Base-by-base conservation (phyloP, 768 basidiomycete genomes). In the Trametes gibbosa region DNA sequence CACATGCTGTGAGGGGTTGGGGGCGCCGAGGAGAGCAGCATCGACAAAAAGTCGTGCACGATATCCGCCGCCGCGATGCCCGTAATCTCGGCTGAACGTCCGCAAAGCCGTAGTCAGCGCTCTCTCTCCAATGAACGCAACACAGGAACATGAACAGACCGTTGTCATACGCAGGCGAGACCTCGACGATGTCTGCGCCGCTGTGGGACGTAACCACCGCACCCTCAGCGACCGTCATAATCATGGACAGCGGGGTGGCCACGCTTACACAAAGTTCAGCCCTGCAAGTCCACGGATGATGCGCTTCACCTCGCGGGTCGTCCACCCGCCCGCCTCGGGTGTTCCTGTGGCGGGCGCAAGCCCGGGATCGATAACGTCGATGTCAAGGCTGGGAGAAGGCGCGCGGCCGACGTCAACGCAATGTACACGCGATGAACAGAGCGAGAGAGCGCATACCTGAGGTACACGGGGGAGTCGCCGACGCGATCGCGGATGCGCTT, bases 271-370 rank as follows among this genome's bases (percentile, higher is more conserved):
- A 56, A 92, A 85, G 69, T 92, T 90, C 34, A 94, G 74, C 5
- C 90, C 90, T 1, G 82, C 82, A 13, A 93, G 77, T 14, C 92
- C 91, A 58, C 92, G 83, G 50, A 92, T 77, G 65, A 92, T 89
- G 35, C 88, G 81, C 66, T 92, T 91, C 41, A 90, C 77, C 72
- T 92, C 91, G 48, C 90, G 83, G 19, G 83, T 86, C 3, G 91
- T 90, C 90, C 89, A 92, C 13, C 91, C 91, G 32, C 91, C 91
- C 2, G 86, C 79, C 70, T 93, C 91, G 14, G 91, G 91, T 1
- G 91, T 92, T 14, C 91, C 90, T 56, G 92, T 90, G 7, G 83
- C 90, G 47, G 90, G 91, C 32, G 91, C 91, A 59, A 90, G 69
- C 32, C 84, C 84, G 47, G 90, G 90, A 75, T 93, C 90, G 65